These are phyloP conservation scores for Leptosphaerulina australis DNA, from an alignment of 2,329 filamentous ascomycete species.

Conservation along the genomic window DNA sequence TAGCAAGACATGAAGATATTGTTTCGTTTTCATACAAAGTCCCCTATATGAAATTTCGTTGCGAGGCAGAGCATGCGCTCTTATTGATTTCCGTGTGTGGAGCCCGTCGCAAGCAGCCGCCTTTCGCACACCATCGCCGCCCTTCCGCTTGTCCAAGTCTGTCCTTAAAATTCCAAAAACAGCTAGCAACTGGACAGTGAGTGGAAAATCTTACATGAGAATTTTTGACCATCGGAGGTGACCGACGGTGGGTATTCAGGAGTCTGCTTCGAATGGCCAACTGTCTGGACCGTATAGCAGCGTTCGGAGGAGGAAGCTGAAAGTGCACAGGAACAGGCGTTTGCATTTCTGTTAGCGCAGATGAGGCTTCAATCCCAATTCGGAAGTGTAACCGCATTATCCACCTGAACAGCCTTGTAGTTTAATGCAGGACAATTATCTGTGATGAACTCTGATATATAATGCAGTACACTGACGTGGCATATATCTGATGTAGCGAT, in stretches of 20 bases:
- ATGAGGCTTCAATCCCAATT: not conserved
- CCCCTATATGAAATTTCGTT: not conserved
- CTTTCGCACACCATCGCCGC: slow-evolving; percentile 17
- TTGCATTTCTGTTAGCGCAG: not conserved
- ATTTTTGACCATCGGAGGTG: slow-evolving; percentile 16
- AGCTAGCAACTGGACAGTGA: slow-evolving; percentile 8
- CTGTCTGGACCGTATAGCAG: slow-evolving; percentile 1
- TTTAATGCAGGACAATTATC: too few species aligned
- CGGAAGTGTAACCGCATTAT: slow-evolving; percentile 3
- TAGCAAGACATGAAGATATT: slow-evolving; percentile 11
- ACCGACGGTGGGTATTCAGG: slow-evolving; percentile 14
- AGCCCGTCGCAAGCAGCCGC: slow-evolving; percentile 13
- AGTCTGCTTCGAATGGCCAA: not conserved
- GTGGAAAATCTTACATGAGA: slow-evolving; percentile 16
- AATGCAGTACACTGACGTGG: too few species aligned
- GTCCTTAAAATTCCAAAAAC: slow-evolving; percentile 13
- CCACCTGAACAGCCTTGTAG: not conserved
- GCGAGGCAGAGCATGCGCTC: slow-evolving; percentile 6
- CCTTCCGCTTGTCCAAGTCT: slow-evolving; percentile 5
- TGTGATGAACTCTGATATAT: too few species aligned
- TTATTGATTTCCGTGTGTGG: slow-evolving; percentile 13
- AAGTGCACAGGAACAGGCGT: not conserved
- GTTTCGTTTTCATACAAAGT: not conserved
- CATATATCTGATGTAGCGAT: too few species aligned
- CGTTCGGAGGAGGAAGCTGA: not conserved